A percentile compares a stretch with the other conserved stretches of the same genome.
Evolutionary conservation across 306 rosid genomes (phyloP).

Genomic region (Calophaca sinica): DNA sequence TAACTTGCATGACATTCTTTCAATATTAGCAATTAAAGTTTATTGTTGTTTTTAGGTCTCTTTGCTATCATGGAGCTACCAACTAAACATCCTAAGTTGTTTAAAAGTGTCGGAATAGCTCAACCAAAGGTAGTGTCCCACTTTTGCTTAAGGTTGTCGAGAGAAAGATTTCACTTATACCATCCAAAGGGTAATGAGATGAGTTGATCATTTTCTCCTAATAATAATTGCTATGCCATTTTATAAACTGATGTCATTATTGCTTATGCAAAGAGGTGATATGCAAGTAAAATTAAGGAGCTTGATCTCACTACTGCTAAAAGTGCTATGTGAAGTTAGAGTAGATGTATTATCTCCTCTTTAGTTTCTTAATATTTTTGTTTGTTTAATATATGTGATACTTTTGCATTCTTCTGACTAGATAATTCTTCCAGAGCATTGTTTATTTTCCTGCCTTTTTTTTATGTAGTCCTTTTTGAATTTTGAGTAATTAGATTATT

Average conservation of each 20-base stretch:
- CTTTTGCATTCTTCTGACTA: constrained; percentile 9
- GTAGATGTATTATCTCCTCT: constrained; percentile 62
- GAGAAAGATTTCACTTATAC: no score
- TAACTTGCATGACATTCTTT: no score
- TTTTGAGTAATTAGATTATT: background rate
- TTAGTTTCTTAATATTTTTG: constrained; percentile 28
- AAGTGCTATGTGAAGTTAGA: constrained; percentile 93
- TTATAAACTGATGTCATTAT: constrained; percentile 33
- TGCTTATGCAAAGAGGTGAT: no score
- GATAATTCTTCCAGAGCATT: constrained; percentile 31
- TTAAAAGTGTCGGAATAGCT: no score
- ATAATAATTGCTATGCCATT: constrained; percentile 1
- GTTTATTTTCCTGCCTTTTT: background rate
- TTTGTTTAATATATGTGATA: constrained; percentile 1
- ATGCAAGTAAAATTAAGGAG: constrained; percentile 65
- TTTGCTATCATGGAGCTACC: no score
- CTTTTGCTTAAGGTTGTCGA: no score
- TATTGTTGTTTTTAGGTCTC: no score
- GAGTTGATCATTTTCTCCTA: constrained; percentile 7
- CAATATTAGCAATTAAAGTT: no score
- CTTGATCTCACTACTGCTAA: constrained; percentile 73
- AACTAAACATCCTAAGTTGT: no score
- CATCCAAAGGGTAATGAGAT: constrained; percentile 73
- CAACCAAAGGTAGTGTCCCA: no score
- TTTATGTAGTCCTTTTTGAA: background rate